These are phyloP conservation scores for Massarina eburnea DNA, from an alignment of 2,329 filamentous ascomycete species.

Conservation along the genomic window DNA sequence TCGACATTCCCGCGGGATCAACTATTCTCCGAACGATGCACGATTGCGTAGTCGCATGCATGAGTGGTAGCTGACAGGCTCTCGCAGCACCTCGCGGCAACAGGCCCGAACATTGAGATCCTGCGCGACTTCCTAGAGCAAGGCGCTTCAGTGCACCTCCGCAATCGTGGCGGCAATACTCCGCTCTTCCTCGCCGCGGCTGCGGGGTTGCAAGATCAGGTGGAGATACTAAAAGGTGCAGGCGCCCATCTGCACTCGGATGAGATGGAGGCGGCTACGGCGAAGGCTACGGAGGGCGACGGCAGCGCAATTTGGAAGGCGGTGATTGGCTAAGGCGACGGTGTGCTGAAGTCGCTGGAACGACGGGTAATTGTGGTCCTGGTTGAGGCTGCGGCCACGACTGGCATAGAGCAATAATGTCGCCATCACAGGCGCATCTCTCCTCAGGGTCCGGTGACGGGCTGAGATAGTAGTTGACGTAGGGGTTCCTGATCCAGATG, in stretches of 20 bases:
- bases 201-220: slow-evolving; percentile 57
- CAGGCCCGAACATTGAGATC: slow-evolving; percentile 57
- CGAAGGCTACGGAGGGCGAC: slow-evolving; percentile 42
- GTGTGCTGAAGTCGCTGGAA: slow-evolving; percentile 16
- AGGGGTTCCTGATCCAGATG: slow-evolving; percentile 1
- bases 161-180: slow-evolving; percentile 60
- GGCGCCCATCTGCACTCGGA: slow-evolving; percentile 63
- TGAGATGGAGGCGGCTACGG: slow-evolving; percentile 55
- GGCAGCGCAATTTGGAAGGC: slow-evolving; percentile 37
- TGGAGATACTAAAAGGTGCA: slow-evolving; percentile 55
- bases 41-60: slow-evolving; percentile 26
- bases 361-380: slow-evolving; percentile 32
- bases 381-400: slow-evolving; percentile 17
- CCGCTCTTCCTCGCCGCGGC: slow-evolving; percentile 62
- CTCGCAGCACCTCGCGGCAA: slow-evolving; percentile 59
- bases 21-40: slow-evolving; percentile 29
- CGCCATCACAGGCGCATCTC: slow-evolving; percentile 26
- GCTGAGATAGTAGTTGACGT: slow-evolving; percentile 1
- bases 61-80: slow-evolving; percentile 26
- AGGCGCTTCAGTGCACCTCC: slow-evolving; percentile 61
- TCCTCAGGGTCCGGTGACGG: slow-evolving; percentile 30
- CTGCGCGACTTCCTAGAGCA: slow-evolving; percentile 58
- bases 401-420: slow-evolving; percentile 25
- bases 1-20: slow-evolving; percentile 24
- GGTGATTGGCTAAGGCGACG: slow-evolving; percentile 33